Base-by-base conservation (phyloP, 164 flowering plant genomes). In the Annona squamosa region DNA sequence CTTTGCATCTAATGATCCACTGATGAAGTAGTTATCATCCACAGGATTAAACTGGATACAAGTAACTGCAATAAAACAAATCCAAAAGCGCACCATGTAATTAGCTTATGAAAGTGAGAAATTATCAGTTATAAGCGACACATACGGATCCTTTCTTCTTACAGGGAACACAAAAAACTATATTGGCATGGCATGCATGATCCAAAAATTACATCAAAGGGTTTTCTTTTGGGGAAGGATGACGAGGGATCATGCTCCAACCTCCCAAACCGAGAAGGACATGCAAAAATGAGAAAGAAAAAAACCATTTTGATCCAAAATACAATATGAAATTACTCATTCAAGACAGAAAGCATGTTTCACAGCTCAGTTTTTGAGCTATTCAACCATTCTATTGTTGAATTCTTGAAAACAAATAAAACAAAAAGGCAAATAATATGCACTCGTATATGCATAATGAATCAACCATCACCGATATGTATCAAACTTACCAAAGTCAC, bases 11-110 rank as follows among this genome's bases (percentile, higher is more conserved):
- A 96, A 77, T 48, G 99, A 96, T 69, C 99, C 99, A 81, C 99
- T 96, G 77, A 96, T 93, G 89, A 96, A 96, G 81, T 89, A 96
- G 82, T 85, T 82, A 85, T 96, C 99, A 83, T 93, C 97, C 69
- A 87, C 90, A 66, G 99, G 99, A 82, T 96, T 93, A 85, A 96
- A 96, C 86, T 96, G 95, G 86, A 96, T 96, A 90, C 98, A 93
- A 71, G 99, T 96, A 57, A 91, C 98, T 96, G 96, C 65, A 67
- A 48, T 82, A 85, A 82, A 64, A 71, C 47, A 83, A 70, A 81
- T 47, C 57, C 63, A 77, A 43, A 46, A 61, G 16, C 44, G 37
- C 63, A 69, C 45, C 41, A 47, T 16, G 62, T 52, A 71, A 72
- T 65, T 75, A 69, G 77, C 65, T 71, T 42, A 73, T 16, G 62